Percentiles rank a stretch among this genome's conserved stretches.
phyloP scores from a whole-genome alignment of 2,329 filamentous ascomycete genomes.

The Aspergillus carbonarius region DNA sequence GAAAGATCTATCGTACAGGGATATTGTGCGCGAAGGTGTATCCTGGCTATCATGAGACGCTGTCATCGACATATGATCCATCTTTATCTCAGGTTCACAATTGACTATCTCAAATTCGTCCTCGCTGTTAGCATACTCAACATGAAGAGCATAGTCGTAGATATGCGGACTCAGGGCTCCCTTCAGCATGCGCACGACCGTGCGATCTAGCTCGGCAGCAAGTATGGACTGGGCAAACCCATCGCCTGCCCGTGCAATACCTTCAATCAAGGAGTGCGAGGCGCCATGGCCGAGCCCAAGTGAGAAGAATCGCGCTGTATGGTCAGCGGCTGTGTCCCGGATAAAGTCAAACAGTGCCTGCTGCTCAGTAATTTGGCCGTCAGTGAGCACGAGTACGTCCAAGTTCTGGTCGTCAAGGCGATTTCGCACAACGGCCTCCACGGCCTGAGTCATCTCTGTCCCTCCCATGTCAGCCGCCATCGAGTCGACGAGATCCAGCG shows the following conservation, averaged over 20 bases:
- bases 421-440: constrained; percentile 49
- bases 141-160: constrained; percentile 61
- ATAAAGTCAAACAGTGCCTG: constrained; percentile 50
- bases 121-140: constrained; percentile 54
- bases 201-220: constrained; percentile 66
- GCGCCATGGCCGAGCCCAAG: constrained; percentile 55
- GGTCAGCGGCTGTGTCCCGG: constrained; percentile 42
- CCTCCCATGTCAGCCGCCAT: constrained; percentile 54
- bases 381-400: constrained; percentile 58
- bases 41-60: background rate
- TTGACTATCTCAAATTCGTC: constrained; percentile 66
- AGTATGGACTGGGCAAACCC: constrained; percentile 64
- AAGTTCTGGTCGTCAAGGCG: constrained; percentile 48
- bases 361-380: constrained; percentile 56
- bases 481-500: constrained; percentile 42
- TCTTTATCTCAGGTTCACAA: constrained; percentile 38
- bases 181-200: constrained; percentile 72
- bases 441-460: constrained; percentile 52
- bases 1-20: constrained; percentile 57
- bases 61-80: constrained; percentile 23
- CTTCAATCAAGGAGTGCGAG: constrained; percentile 59
- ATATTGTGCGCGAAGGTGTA: constrained; percentile 46
- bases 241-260: constrained; percentile 58
- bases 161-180: constrained; percentile 67
- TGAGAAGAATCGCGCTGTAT: constrained; percentile 56